Conservation (phyloP, 805 yeast species). For the Hagleromyces aurorensis region DNA sequence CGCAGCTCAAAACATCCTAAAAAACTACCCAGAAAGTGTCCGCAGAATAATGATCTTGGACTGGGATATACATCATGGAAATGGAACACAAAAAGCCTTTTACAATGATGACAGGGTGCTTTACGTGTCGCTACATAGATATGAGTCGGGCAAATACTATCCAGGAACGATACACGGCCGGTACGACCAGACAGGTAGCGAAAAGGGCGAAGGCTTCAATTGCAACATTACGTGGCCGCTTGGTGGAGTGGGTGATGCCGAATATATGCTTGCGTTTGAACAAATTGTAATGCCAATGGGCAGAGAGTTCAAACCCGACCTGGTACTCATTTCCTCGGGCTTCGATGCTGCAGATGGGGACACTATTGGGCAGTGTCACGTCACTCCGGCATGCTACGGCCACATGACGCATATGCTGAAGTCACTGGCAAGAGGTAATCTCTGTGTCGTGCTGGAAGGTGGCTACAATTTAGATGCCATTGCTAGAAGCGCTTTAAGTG, state of each 20-base stretch:
- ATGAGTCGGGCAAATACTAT: slow-evolving; percentile 84
- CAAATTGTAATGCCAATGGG: slow-evolving; percentile 83
- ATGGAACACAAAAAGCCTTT: slow-evolving; percentile 94
- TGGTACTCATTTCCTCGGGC: slow-evolving; percentile 89
- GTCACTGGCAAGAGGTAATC: slow-evolving; percentile 77
- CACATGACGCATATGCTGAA: slow-evolving; percentile 91
- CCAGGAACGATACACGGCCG: slow-evolving; percentile 91
- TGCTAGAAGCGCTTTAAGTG: slow-evolving; percentile 83
- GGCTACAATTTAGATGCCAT: slow-evolving; percentile 92
- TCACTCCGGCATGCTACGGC: slow-evolving; percentile 92
- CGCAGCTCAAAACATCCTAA: slow-evolving; percentile 80
- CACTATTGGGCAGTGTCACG: slow-evolving; percentile 92
- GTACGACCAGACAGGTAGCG: slow-evolving; percentile 75
- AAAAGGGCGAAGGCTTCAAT: slow-evolving; percentile 77
- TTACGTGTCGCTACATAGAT: slow-evolving; percentile 86
- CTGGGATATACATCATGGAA: slow-evolving; percentile 99
- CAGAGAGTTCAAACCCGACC: slow-evolving; percentile 83
- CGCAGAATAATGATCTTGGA: slow-evolving; percentile 77
- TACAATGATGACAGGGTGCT: slow-evolving; percentile 83
- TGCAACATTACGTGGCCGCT: slow-evolving; percentile 92
- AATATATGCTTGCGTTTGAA: slow-evolving; percentile 85
- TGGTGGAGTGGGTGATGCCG: slow-evolving; percentile 92
- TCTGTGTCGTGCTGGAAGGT: slow-evolving; percentile 90
- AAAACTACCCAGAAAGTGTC: slow-evolving; percentile 81
- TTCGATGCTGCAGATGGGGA: slow-evolving; percentile 99